Evolutionary conservation across 2,329 filamentous ascomycete genomes (phyloP).

Genomic region (Biscogniauxia mediterranea): DNA sequence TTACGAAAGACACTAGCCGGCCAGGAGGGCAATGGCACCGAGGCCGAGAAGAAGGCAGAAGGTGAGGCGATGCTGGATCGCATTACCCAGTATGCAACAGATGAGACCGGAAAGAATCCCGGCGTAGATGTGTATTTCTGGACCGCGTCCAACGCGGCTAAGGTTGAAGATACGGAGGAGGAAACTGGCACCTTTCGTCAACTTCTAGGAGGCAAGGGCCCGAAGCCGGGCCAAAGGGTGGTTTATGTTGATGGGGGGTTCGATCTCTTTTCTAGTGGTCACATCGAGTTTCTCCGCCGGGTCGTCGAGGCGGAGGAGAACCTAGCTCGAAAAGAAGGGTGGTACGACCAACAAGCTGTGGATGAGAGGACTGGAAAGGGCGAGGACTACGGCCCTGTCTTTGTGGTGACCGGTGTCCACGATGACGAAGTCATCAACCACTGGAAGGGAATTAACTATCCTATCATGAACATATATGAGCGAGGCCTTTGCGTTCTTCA

Average conservation of each 20-base stretch:
- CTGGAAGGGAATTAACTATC: slow-evolving; percentile 97
- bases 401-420: slow-evolving; percentile 90
- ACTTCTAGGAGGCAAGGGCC: slow-evolving; percentile 69
- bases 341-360: slow-evolving; percentile 67
- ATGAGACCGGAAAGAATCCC: slow-evolving; percentile 74
- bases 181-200: slow-evolving; percentile 65
- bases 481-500: slow-evolving; percentile 92
- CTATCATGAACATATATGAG: slow-evolving; percentile 99
- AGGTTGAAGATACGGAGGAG: slow-evolving; percentile 45
- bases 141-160: slow-evolving; percentile 54
- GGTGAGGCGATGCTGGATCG: slow-evolving; percentile 72
- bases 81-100: slow-evolving; percentile 83
- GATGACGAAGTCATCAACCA: slow-evolving; percentile 93
- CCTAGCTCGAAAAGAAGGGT: slow-evolving; percentile 65
- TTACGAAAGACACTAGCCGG: slow-evolving; percentile 68
- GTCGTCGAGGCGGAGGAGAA: slow-evolving; percentile 74
- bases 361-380: slow-evolving; percentile 64
- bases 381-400: slow-evolving; percentile 76
- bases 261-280: slow-evolving; percentile 93
- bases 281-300: slow-evolving; percentile 87
- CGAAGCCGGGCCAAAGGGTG: slow-evolving; percentile 75
- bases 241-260: slow-evolving; percentile 97
- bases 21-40: slow-evolving; percentile 68
- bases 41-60: slow-evolving; percentile 59
- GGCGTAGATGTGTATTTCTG: slow-evolving; percentile 87